Base-by-base conservation (phyloP, 83 land plant genomes). In the Diphasiastrum complanatum region DNA sequence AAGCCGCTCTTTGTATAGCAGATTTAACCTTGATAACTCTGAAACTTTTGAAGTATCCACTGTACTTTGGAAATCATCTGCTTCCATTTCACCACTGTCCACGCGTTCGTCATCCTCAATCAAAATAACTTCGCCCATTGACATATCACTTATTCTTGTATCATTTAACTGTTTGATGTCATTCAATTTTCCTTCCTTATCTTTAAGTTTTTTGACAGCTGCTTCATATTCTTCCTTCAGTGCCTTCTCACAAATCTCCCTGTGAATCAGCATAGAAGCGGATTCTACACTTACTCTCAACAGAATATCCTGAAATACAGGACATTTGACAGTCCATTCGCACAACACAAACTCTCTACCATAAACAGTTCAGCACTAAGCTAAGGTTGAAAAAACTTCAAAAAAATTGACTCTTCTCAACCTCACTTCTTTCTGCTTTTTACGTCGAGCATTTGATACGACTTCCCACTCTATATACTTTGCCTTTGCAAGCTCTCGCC, bases 401-500 rank as follows among this genome's bases (percentile, higher is more conserved):
- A 12, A 24, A 59, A 35, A 36, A 14, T 36, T n/a, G n/a, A n/a
- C n/a, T n/a, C 8, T 19, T 5, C 59, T 28, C 34, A 20, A 87
- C 93, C 80, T 91, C 64, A 91, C 65, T 26, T 65, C 78, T 49
- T 77, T 79, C 37, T 87, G 71, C 29, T 79, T 83, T 65, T 67
- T 68, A 18, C 71, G 61, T 41, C 89, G 77, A 28, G 70, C 69
- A 34, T 45, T 20, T 28, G 89, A 78, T 53, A 33, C 65, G 35
- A 60, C 67, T 43, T 84, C 86, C 97, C 97, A 87, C 51, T 74
- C 58, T 63, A 62, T 54, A 41, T 86, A 82, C 54, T 72, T 82
- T 66, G 97, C 95, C 71, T 73, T 86, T 23, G 88, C 78, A 61
- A 91, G 89, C 61, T 75, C 83, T 50, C 73, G 80, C 91, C 92